A percentile compares a stretch with the other conserved stretches of the same genome.
These are phyloP conservation scores for Myxozyma udenii DNA, from an alignment of 805 yeast genomes.

Conservation along the genomic window DNA sequence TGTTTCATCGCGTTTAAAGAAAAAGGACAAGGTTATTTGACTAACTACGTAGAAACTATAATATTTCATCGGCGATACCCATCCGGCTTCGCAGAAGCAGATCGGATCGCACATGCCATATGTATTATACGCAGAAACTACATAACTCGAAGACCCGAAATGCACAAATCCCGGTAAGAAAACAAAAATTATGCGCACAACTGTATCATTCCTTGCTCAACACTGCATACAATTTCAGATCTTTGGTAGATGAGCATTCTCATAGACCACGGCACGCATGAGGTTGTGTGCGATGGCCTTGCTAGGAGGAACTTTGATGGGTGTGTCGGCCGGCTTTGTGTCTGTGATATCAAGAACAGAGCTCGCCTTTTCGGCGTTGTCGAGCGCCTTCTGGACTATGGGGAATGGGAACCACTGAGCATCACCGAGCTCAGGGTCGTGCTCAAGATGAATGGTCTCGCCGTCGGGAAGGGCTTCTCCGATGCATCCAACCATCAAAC, in stretches of 20 bases:
- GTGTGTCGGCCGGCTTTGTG: constrained; percentile 10
- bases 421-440: constrained; percentile 75
- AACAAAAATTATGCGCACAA: too few species aligned
- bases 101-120: too few species aligned
- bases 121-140: too few species aligned
- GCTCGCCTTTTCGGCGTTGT: constrained; percentile 20
- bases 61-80: too few species aligned
- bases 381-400: constrained; percentile 47
- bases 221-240: too few species aligned
- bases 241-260: constrained; percentile 28
- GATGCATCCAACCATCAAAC: constrained; percentile 88
- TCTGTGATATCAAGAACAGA: constrained; percentile 17
- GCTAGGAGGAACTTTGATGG: constrained; percentile 29
- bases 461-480: constrained; percentile 69
- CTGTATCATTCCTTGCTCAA: too few species aligned
- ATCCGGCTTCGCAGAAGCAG: too few species aligned
- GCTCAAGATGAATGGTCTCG: constrained; percentile 64
- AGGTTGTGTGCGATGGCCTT: constrained; percentile 29
- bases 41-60: too few species aligned
- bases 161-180: too few species aligned
- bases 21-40: too few species aligned
- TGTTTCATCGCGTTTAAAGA: too few species aligned
- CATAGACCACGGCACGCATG: constrained; percentile 29
- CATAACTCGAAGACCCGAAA: too few species aligned
- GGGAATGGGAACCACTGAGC: constrained; percentile 77